Conservation (phyloP, 768 basidiomycete species). For the Termitomyces sp. region DNA sequence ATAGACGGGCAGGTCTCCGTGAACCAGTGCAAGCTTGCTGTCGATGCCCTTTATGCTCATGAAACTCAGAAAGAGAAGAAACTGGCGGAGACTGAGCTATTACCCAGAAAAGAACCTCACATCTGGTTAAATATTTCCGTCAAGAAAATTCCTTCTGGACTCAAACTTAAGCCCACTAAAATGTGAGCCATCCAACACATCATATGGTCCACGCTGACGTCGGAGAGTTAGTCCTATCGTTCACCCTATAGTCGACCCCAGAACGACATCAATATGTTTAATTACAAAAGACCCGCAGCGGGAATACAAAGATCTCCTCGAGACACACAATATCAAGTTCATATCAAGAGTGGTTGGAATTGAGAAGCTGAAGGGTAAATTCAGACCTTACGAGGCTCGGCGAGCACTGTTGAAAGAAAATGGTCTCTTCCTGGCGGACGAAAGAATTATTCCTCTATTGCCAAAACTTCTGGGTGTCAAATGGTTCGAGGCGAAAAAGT, state of each 20-base stretch:
- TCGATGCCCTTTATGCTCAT: constrained; percentile 74
- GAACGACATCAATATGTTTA: constrained; percentile 76
- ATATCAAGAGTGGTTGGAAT: constrained; percentile 89
- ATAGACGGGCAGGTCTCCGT: constrained; percentile 68
- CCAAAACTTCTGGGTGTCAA: constrained; percentile 83
- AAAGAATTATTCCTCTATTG: constrained; percentile 80
- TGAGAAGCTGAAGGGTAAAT: constrained; percentile 91
- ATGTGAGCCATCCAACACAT: constrained; percentile 52
- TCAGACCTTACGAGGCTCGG: constrained; percentile 78
- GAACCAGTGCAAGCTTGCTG: constrained; percentile 71
- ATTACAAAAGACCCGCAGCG: constrained; percentile 96
- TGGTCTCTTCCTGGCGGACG: constrained; percentile 91
- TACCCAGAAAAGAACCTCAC: constrained; percentile 75
- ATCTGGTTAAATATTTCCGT: constrained; percentile 88
- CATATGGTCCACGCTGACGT: constrained; percentile 1
- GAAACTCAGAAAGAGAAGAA: constrained; percentile 59
- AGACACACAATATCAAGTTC: constrained; percentile 75
- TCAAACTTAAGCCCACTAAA: constrained; percentile 74
- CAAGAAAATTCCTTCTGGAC: constrained; percentile 73
- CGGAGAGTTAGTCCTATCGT: constrained; percentile 56
- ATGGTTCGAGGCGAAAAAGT: constrained; percentile 98
- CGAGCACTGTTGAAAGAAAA: constrained; percentile 83
- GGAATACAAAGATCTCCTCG: constrained; percentile 92
- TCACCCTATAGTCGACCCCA: constrained; percentile 81
- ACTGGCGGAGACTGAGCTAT: constrained; percentile 67